Conservation (phyloP, 2,329 filamentous ascomycete genomes). For the Xylaria sp. region DNA sequence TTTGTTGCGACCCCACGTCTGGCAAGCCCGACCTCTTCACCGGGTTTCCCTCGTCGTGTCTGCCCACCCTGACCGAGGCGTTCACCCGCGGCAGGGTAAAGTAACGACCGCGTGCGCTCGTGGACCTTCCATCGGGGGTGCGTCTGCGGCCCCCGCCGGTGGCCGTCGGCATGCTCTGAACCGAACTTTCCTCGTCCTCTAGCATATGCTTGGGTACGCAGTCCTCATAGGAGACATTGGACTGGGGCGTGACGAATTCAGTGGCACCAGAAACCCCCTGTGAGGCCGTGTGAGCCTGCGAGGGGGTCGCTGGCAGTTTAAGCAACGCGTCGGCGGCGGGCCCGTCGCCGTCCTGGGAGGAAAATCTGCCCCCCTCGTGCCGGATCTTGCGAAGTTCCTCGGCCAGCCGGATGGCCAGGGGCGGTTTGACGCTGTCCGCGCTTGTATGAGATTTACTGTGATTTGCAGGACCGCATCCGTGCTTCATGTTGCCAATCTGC, state of each 20-base stretch:
- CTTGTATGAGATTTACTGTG: conserved; percentile 7
- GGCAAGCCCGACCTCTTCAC: not conserved
- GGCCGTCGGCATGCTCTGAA: not conserved
- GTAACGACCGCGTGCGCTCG: not conserved
- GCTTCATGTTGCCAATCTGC: conserved; percentile 39
- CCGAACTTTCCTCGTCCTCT: conserved; percentile 23
- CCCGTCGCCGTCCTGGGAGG: conserved; percentile 9
- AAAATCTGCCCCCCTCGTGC: conserved; percentile 7
- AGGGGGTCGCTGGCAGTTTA: conserved; percentile 13
- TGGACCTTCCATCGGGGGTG: not conserved
- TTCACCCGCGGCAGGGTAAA: not conserved
- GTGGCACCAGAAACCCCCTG: conserved; percentile 18
- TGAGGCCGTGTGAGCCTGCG: conserved; percentile 5
- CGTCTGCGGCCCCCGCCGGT: not conserved
- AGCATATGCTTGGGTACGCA: conserved; percentile 34
- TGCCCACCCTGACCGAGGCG: not conserved
- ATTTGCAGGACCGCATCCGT: conserved; percentile 38
- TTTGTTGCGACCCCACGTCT: not conserved
- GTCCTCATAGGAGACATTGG: conserved; percentile 32
- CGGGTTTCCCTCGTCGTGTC: not conserved
- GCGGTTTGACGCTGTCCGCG: conserved; percentile 21
- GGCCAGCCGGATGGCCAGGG: conserved; percentile 29
- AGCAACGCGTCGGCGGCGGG: not conserved
- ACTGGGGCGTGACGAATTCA: conserved; percentile 16
- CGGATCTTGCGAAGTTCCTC: conserved; percentile 34